Evolutionary conservation across 2,329 filamentous ascomycete genomes (phyloP), one percentile per base, ranked within the genome.

Genomic region (Emmonsia crescens): DNA sequence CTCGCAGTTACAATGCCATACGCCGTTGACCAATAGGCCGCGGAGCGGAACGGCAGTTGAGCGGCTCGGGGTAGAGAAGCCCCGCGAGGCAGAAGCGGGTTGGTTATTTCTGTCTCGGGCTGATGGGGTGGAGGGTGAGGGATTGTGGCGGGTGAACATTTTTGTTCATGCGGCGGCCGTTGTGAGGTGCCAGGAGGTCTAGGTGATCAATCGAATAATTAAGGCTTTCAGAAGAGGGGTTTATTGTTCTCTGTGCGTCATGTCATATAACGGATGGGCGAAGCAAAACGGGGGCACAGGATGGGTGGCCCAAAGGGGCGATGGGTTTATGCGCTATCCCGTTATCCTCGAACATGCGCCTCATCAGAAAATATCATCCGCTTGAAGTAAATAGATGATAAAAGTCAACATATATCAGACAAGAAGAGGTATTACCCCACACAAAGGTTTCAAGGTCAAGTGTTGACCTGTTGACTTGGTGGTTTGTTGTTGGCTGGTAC

Each of bases 1-100:
- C 12, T 74, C 75, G 68, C 84, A 86, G 66, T 86, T 80, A 71
- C 82, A 83, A 61, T 77, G 73, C 81, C 80, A 83, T 56, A 76
- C 66, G 0, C 75, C 74, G 59, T 79, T 72, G 33, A 73, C 67
- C 63, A 78, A 78, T 14, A 75, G 70, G 4, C 78, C 78, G 16
- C 72, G 67, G 57, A 60, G 57, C 19, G 21, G 57, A 12, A 58
- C 21, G 21, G 56, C 36, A 16, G 36, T 51, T 29, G 24, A 29
- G 51, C 51, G 51, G 19, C 51, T 54, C 12, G 49, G 49, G 14
- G 49, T 52, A 19, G 31, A 36, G 14, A 54, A 19, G 31, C 29
- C n/a, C 5, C 14, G 29, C 51, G 51, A 16, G 51, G 51, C 19
- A 12, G 51, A 21, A 8, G 29, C 6, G 16, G 51, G 16, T 31